Evolutionary conservation across 352 stramenopile species (phyloP), one percentile per base, ranked within the genome.

Genomic region (Halophytophthora polymorphica): DNA sequence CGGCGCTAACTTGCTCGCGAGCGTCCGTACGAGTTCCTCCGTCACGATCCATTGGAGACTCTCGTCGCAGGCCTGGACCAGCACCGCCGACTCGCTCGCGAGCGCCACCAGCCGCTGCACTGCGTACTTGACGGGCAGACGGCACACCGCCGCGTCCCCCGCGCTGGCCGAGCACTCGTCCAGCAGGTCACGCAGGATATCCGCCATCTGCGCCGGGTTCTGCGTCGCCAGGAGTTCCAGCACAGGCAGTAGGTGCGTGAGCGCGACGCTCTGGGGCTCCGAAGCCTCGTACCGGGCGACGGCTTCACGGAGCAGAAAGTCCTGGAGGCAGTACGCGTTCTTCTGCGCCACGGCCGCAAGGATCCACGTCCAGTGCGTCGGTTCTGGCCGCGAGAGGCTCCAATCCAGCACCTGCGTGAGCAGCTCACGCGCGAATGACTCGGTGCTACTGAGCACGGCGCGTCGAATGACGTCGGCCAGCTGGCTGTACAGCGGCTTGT

Each of bases 11-110:
- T 80, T 73, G 1, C 23, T 31, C 4, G 49, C 51, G 17, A 90
- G 44, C 12, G 44, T 43, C 2, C 25, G 33, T 13, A 86, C 62
- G 18, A 85, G 29, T 13, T 88, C 68, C 6, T 69, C 49, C 14
- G 79, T 86, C 13, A 90, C 42, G 8, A 90, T 62, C 58, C 71
- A 88, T 52, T 90, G 74, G 8, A 90, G 64, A 22, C 61, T 86
- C 21, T 83, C 72, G 40, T 86, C 78, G 35, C 77, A 74, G 0
- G 66, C 56, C 7, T 46, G 47, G 6, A 87, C 54, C 7, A 87
- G 48, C 10, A 59, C 35, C 5, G 58, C 42, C 4, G 67, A 86
- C 11, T 64, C 35, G 25, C 51, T 64, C 5, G 61, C 69, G 13
- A 90, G 6, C 1, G 53, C 38, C 13, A 87, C 21, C 7, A 89